Conservation (phyloP, 192 early-diverging fungal genomes). For the Haplosporangium gracile region DNA sequence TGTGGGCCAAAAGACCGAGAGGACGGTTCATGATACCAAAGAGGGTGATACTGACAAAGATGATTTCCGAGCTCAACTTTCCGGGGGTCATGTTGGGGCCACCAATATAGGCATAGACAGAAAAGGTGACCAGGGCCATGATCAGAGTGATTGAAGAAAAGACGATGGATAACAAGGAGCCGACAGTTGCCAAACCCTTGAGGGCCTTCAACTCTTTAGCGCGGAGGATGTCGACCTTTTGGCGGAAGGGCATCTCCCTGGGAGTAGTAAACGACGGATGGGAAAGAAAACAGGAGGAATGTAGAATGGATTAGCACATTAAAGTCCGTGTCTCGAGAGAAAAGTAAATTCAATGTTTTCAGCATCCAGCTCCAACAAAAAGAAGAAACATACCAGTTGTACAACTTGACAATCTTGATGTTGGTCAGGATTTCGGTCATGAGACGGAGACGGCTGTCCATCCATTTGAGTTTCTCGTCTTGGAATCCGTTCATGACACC, state of each 20-base stretch:
- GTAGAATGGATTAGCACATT: not conserved
- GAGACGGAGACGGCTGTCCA: slow-evolving; percentile 39
- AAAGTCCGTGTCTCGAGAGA: not conserved
- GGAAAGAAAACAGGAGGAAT: not conserved
- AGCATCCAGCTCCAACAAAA: not conserved
- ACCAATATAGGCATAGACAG: slow-evolving; percentile 23
- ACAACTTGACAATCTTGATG: slow-evolving; percentile 53
- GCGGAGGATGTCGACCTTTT: slow-evolving; percentile 26
- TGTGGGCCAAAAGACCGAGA: slow-evolving; percentile 66
- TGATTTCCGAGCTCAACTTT: slow-evolving; percentile 51
- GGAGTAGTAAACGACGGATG: not conserved
- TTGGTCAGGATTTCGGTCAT: slow-evolving; percentile 43
- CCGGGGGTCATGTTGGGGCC: slow-evolving; percentile 45
- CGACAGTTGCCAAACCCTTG: slow-evolving; percentile 28
- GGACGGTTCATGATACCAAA: slow-evolving; percentile 74
- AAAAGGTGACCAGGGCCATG: slow-evolving; percentile 40
- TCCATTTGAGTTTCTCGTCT: slow-evolving; percentile 29
- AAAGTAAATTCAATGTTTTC: not conserved
- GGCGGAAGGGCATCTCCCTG: slow-evolving; percentile 40
- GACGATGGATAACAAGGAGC: slow-evolving; percentile 30
- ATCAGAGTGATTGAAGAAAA: slow-evolving; percentile 45
- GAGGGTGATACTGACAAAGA: slow-evolving; percentile 75
- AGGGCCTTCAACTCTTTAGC: slow-evolving; percentile 33
- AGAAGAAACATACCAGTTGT: slow-evolving; percentile 23
- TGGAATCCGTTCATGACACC: slow-evolving; percentile 27